Evolutionary conservation across 169 alveolate genomes (phyloP), one percentile per base, ranked within the genome.

Genomic region (Plasmodium fragile): DNA sequence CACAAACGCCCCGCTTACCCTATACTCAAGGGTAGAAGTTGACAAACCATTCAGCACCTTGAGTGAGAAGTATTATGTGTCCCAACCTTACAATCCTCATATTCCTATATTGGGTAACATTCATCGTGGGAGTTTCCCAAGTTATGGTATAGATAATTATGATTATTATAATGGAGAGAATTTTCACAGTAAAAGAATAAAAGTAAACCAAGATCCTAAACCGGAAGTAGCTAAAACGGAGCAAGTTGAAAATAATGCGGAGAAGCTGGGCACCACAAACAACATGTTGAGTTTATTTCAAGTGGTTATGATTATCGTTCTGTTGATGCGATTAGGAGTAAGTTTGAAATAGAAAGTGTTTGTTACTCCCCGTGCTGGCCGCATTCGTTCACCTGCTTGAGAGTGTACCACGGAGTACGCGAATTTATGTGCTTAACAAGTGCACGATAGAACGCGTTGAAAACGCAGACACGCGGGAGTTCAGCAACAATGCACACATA

Each of bases 401-500:
- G 59, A 49, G 4, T 11, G 25, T 2, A 7, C 0, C 1, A 22
- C 22, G 16, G 16, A 49, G 7, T 49, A 22, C 22, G 7, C 59
- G 4, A 49, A 49, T 13, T 4, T 18, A 49, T 49, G 22, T 49
- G 18, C 59, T 13, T 16, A 49, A 49, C 16, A 49, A 49, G 16
- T 11, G 6, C 1, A 13, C 22, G 22, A 1, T 13, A 3, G 16
- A 11, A 49, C 25, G 22, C 22, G 25, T 16, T 3, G 16, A 5
- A 2, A 49, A 13, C 59, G 59, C 59, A 22, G 4, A 49, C 11
- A 11, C 2, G 25, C n/a, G n/a, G n/a, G n/a, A n/a, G 25, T 2
- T 18, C 25, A 49, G 16, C 22, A 49, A 13, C 0, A 49, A 49
- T 49, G 59, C 59, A 90, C 95, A 92, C 81, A 69, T 82, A 55